Percentiles rank a stretch among this genome's conserved stretches.
phyloP scores from a whole-genome alignment of 192 early-diverging fungal genomes.

The Backusella mclennaniae region DNA sequence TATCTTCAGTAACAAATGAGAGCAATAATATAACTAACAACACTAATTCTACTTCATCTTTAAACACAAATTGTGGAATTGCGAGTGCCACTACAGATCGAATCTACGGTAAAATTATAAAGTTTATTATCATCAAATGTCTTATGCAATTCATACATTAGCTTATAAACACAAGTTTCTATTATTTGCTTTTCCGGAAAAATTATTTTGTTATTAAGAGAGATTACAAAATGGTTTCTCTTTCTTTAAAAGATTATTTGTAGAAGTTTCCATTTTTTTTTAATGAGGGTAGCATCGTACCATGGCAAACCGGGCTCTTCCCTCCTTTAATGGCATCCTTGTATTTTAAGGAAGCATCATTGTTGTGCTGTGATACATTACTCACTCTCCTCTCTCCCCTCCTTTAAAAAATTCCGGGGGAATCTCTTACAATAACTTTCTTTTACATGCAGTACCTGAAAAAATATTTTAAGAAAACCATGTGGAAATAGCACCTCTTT shows the following conservation, averaged over 20 bases:
- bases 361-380: background rate
- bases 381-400: no score
- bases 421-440: background rate
- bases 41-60: background rate
- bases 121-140: background rate
- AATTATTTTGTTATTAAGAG: background rate
- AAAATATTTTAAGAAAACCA: background rate
- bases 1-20: no score
- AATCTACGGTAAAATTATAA: background rate
- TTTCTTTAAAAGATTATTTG: background rate
- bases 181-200: background rate
- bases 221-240: background rate
- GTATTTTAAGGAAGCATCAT: background rate
- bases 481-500: background rate
- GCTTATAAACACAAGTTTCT: background rate
- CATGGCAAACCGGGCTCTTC: background rate
- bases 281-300: background rate
- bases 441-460: background rate
- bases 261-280: background rate
- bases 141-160: background rate
- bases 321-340: background rate
- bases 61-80: background rate
- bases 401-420: no score
- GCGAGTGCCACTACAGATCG: background rate
- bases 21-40: background rate